phyloP scores from a whole-genome alignment of 345 rosid genomes.

The Fremontodendron californicum region DNA sequence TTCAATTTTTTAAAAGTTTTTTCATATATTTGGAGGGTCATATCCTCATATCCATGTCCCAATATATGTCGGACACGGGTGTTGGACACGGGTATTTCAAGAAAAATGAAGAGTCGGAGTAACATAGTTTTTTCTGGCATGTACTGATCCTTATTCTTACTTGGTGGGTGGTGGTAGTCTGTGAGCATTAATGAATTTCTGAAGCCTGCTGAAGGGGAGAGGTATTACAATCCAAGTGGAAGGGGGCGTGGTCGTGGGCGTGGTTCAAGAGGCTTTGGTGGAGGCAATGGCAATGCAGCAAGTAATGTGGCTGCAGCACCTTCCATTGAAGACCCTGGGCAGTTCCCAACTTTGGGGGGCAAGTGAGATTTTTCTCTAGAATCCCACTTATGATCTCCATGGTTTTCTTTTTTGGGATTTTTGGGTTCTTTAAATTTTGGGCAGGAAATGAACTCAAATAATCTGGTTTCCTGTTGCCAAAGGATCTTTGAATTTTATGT shows the following conservation, averaged over 20 bases:
- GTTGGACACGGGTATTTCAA: too few relatives aligned
- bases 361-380: conserved; percentile 35
- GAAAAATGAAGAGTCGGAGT: too few relatives aligned
- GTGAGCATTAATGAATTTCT: conserved; percentile 64
- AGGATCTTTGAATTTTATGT: conserved; percentile 24
- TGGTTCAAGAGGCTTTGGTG: conserved; percentile 37
- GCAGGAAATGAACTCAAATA: conserved; percentile 36
- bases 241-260: conserved; percentile 51
- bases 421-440: conserved; percentile 26
- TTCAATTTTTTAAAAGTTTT: too few relatives aligned
- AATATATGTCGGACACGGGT: too few relatives aligned
- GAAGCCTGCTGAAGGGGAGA: conserved; percentile 66
- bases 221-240: conserved; percentile 30
- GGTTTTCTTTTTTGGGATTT: conserved; percentile 15
- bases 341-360: conserved; percentile 66
- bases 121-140: not conserved
- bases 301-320: conserved; percentile 44
- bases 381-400: not conserved
- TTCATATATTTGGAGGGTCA: too few relatives aligned
- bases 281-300: conserved; percentile 24
- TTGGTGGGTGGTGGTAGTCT: conserved; percentile 31
- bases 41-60: too few relatives aligned
- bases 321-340: conserved; percentile 55
- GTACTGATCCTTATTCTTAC: not conserved
- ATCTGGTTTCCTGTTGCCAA: conserved; percentile 30